phyloP scores from a whole-genome alignment of 495 filamentous ascomycete species.

The Xylaria palmicola region DNA sequence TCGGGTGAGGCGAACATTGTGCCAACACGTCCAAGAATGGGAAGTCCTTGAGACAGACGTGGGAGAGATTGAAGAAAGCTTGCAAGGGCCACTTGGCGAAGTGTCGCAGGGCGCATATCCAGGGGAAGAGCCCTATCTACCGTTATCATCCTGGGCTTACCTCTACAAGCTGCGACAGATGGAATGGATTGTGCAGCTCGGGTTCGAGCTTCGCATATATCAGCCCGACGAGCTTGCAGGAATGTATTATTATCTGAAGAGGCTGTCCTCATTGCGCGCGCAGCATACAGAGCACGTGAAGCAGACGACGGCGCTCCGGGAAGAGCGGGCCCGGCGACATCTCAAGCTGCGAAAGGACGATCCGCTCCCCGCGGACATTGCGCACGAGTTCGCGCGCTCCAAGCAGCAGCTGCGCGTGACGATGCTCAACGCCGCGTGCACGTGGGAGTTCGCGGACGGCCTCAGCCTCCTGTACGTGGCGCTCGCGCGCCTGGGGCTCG shows the following conservation, averaged over 20 bases:
- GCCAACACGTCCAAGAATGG: conserved; percentile 78
- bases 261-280: conserved; percentile 54
- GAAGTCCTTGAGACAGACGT: conserved; percentile 83
- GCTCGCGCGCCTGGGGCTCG: conserved; percentile 57
- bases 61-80: conserved; percentile 72
- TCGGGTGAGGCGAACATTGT: conserved; percentile 78
- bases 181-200: conserved; percentile 85
- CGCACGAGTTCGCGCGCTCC: conserved; percentile 51
- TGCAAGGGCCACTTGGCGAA: conserved; percentile 65
- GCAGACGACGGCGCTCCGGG: conserved; percentile 50
- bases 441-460: conserved; percentile 68
- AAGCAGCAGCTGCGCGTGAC: conserved; percentile 59
- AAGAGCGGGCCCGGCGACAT: conserved; percentile 31
- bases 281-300: conserved; percentile 70
- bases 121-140: conserved; percentile 31
- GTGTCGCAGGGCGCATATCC: background rate
- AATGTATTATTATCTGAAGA: conserved; percentile 85
- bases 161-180: conserved; percentile 84
- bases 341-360: conserved; percentile 26
- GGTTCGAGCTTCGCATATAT: conserved; percentile 94
- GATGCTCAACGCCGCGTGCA: conserved; percentile 65
- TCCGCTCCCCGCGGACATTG: conserved; percentile 12
- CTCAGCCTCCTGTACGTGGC: conserved; percentile 66
- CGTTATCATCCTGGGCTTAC: conserved; percentile 85
- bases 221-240: conserved; percentile 78